These are phyloP conservation scores for Xylaria sp. DNA, from an alignment of 2,329 filamentous ascomycete species.

Conservation along the genomic window DNA sequence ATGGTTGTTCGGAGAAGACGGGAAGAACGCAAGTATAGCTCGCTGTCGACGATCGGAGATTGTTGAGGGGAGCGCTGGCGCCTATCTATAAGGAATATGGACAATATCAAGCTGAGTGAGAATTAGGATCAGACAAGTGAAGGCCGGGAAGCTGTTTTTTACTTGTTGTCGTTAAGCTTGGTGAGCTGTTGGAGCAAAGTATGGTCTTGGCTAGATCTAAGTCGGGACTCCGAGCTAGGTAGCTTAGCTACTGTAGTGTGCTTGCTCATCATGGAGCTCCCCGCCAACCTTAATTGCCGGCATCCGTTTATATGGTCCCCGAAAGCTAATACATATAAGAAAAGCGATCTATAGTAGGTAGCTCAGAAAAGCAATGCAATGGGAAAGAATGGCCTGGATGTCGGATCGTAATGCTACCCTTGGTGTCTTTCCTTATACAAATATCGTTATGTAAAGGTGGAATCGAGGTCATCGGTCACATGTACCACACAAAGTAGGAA, in stretches of 20 bases:
- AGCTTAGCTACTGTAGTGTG: neutral
- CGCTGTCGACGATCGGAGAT: neutral
- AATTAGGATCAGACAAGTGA: neutral
- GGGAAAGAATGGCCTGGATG: neutral
- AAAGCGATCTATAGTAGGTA: neutral
- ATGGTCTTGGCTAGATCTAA: neutral
- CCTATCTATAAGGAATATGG: neutral
- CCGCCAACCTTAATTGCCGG: neutral
- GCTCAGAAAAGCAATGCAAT: conserved; percentile 1
- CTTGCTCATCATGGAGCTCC: neutral
- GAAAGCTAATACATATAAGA: neutral
- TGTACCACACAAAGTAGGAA: neutral
- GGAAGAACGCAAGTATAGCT: neutral
- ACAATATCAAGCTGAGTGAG: neutral
- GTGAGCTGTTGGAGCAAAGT: neutral
- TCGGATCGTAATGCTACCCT: neutral
- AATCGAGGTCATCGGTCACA: neutral
- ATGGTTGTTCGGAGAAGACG: conserved; percentile 18
- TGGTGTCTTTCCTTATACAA: neutral
- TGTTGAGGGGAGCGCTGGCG: neutral
- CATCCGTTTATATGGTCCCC: neutral
- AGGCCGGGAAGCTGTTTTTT: neutral
- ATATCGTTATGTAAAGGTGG: neutral
- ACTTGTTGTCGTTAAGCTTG: neutral
- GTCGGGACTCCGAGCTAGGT: neutral